phyloP scores from a whole-genome alignment of 2,329 filamentous ascomycete genomes.

The Clarireedia paspali region DNA sequence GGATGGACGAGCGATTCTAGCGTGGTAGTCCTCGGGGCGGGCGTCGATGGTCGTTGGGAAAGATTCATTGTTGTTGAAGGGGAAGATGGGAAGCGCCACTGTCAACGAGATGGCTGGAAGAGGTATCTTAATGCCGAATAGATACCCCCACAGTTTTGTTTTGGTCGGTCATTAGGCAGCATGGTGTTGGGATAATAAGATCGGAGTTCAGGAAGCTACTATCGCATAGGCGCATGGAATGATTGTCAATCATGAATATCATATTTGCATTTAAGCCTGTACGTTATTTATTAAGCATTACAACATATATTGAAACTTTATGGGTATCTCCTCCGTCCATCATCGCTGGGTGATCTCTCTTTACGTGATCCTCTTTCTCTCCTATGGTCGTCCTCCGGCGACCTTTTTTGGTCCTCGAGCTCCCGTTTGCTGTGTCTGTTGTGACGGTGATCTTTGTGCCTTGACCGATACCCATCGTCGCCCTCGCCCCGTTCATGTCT shows the following conservation, averaged over 20 bases:
- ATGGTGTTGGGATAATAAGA: not conserved
- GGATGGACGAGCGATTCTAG: constrained; percentile 75
- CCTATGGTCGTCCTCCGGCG: constrained; percentile 7
- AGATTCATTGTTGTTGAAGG: constrained; percentile 68
- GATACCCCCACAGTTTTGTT: not conserved
- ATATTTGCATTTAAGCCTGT: not conserved
- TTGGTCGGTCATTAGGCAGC: not conserved
- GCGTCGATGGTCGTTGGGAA: constrained; percentile 78
- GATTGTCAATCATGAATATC: not conserved
- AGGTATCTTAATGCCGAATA: constrained; percentile 50
- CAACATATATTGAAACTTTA: not conserved
- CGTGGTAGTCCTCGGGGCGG: constrained; percentile 70
- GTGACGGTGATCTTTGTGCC: constrained; percentile 12
- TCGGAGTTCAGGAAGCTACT: constrained; percentile 1
- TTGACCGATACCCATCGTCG: constrained; percentile 10
- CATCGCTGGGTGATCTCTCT: constrained; percentile 5
- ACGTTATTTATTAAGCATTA: not conserved
- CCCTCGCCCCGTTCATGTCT: constrained; percentile 6
- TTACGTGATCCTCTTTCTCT: constrained; percentile 1
- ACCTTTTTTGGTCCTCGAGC: constrained; percentile 1
- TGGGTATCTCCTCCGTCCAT: constrained; percentile 11
- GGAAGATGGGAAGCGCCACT: constrained; percentile 58
- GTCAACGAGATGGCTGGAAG: constrained; percentile 74
- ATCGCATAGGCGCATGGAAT: not conserved
- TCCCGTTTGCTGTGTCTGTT: not conserved